Conservation (phyloP, 352 stramenopile genomes). For the Phytophthora sp. region DNA sequence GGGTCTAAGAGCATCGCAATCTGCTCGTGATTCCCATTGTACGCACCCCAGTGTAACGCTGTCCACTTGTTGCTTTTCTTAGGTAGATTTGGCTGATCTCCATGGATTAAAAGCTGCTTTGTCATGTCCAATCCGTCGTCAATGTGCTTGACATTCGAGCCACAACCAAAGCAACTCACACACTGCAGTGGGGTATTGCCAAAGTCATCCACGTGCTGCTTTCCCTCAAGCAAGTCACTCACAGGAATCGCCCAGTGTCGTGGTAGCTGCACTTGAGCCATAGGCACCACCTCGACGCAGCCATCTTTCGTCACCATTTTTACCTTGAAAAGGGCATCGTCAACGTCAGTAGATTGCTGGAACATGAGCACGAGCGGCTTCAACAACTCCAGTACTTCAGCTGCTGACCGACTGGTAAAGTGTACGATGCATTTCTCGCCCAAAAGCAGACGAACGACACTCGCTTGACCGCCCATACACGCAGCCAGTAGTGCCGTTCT, state of each 20-base stretch:
- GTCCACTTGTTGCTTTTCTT: constrained; percentile 80
- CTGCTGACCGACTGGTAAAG: constrained; percentile 61
- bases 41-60: constrained; percentile 76
- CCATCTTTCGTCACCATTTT: constrained; percentile 54
- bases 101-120: constrained; percentile 56
- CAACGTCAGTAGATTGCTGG: background rate
- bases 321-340: constrained; percentile 44
- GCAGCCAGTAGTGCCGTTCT: constrained; percentile 68
- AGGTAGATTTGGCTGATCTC: constrained; percentile 73
- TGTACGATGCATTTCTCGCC: constrained; percentile 65
- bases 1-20: constrained; percentile 63
- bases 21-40: constrained; percentile 77
- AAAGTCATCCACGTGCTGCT: constrained; percentile 71
- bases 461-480: constrained; percentile 71
- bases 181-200: constrained; percentile 83
- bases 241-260: constrained; percentile 41
- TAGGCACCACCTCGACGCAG: constrained; percentile 42
- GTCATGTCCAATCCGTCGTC: constrained; percentile 73
- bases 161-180: constrained; percentile 80
- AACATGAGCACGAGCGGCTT: constrained; percentile 37
- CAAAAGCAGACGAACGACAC: constrained; percentile 67
- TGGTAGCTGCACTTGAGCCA: constrained; percentile 58
- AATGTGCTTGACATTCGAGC: constrained; percentile 61
- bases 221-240: constrained; percentile 56
- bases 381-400: constrained; percentile 55